Evolutionary conservation across 1,284 basidiomycete genomes (phyloP).

Genomic region (Mycena citricolor): DNA sequence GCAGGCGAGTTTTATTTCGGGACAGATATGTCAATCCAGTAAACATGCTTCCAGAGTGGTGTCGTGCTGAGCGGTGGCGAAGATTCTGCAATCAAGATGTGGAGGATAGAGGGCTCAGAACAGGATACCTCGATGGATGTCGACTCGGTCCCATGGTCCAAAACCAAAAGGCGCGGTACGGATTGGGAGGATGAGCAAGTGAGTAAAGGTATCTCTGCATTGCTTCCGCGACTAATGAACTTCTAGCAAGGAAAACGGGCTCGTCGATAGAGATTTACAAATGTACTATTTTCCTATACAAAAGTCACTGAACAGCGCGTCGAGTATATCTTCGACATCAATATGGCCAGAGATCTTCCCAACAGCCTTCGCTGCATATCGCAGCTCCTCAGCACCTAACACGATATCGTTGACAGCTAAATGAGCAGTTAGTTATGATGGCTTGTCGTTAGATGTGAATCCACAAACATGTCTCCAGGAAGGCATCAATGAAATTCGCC

Average conservation of each 20-base stretch:
- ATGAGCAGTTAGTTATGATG: constrained; percentile 9
- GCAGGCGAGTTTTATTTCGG: constrained; percentile 35
- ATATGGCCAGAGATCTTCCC: constrained; percentile 77
- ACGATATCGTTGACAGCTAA: constrained; percentile 62
- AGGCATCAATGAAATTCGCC: constrained; percentile 62
- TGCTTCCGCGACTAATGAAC: constrained; percentile 1
- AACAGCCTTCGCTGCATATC: constrained; percentile 80
- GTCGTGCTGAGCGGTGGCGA: constrained; percentile 63
- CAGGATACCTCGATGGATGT: constrained; percentile 34
- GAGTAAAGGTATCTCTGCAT: constrained; percentile 1
- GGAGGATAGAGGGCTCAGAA: constrained; percentile 33
- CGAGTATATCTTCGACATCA: constrained; percentile 77
- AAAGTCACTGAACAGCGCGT: constrained; percentile 79
- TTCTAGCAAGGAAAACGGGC: constrained; percentile 29
- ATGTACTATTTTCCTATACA: constrained; percentile 75
- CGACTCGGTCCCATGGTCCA: constrained; percentile 28
- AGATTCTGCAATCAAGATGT: constrained; percentile 55
- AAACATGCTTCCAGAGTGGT: constrained; percentile 35
- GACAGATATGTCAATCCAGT: constrained; percentile 9
- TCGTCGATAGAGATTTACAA: constrained; percentile 17
- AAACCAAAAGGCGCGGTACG: constrained; percentile 32
- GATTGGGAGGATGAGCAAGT: constrained; percentile 34
- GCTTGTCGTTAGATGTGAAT: constrained; percentile 22
- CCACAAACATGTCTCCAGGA: constrained; percentile 53
- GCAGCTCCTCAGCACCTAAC: constrained; percentile 79